These are phyloP conservation scores for Solidago caesia DNA, from an alignment of 129 eudicot genomes.

Conservation along the genomic window DNA sequence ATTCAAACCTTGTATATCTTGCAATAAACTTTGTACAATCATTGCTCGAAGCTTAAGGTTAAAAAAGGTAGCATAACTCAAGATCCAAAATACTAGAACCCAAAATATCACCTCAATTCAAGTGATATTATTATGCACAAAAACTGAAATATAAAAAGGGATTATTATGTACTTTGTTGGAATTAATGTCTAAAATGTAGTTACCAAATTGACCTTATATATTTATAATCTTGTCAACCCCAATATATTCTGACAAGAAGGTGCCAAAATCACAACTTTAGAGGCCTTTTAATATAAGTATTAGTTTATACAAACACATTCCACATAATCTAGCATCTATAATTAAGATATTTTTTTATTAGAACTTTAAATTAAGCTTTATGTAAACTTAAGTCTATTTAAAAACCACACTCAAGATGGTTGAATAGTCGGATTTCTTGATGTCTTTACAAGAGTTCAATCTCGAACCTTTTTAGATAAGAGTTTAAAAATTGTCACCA, in stretches of 20 bases:
- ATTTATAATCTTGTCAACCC: conserved; percentile 18
- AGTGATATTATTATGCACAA: conserved; percentile 19
- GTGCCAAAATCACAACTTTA: conserved; percentile 37
- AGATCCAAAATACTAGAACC: conserved; percentile 33
- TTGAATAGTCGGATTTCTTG: too few species aligned
- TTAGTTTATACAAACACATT: neutral
- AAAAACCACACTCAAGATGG: too few species aligned
- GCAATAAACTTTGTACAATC: conserved; percentile 14
- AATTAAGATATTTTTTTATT: too few species aligned
- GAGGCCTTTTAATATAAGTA: conserved; percentile 6
- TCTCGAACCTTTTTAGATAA: too few species aligned
- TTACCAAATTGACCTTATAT: conserved; percentile 17
- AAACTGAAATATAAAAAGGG: conserved; percentile 14
- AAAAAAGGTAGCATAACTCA: conserved; percentile 19
- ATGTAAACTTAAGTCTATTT: too few species aligned
- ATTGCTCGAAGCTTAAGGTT: neutral
- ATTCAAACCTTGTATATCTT: neutral
- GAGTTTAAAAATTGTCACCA: too few species aligned
- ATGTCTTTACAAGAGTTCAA: too few species aligned
- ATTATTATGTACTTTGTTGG: conserved; percentile 20
- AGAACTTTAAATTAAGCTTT: too few species aligned
- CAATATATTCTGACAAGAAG: conserved; percentile 43
- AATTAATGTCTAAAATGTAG: conserved; percentile 16
- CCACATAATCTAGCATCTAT: too few species aligned
- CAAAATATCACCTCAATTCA: conserved; percentile 28